A percentile compares a stretch with the other conserved stretches of the same genome.
Conservation (phyloP, 1,284 basidiomycete genomes). For the Apiotrichum siamense region DNA sequence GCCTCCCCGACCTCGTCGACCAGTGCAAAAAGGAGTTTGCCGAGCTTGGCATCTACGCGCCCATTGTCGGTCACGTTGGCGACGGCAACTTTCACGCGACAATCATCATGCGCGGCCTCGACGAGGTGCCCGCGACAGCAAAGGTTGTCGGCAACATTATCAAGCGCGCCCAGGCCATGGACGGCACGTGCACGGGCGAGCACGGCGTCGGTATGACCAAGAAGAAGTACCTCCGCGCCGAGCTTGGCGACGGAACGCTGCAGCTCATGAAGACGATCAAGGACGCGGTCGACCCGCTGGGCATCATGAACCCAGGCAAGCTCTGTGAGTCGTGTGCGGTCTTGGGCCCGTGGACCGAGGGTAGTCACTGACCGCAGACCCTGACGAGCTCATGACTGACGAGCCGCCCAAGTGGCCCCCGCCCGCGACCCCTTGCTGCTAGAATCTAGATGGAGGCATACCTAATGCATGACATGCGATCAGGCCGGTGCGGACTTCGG, state of each 20-base stretch:
- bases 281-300: slow-evolving; percentile 61
- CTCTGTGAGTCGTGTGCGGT: slow-evolving; percentile 20
- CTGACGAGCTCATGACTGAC: slow-evolving; percentile 16
- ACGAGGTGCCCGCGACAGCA: slow-evolving; percentile 7
- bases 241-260: slow-evolving; percentile 68
- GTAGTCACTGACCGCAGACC: slow-evolving; percentile 5
- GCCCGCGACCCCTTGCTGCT: background rate
- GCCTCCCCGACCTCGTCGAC: slow-evolving; percentile 64
- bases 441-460: background rate
- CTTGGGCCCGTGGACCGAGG: background rate
- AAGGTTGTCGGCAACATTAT: slow-evolving; percentile 8
- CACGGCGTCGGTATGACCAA: slow-evolving; percentile 80
- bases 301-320: slow-evolving; percentile 75
- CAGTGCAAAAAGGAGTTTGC: slow-evolving; percentile 68
- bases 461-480: background rate
- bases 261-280: slow-evolving; percentile 71
- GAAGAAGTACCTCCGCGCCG: slow-evolving; percentile 55
- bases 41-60: slow-evolving; percentile 55
- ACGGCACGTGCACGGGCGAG: slow-evolving; percentile 55
- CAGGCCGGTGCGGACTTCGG: too few species aligned
- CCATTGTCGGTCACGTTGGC: slow-evolving; percentile 63
- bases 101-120: slow-evolving; percentile 18
- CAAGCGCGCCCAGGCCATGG: slow-evolving; percentile 28
- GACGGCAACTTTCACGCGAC: slow-evolving; percentile 57
- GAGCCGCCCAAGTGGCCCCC: slow-evolving; percentile 6